A percentile compares a stretch with the other conserved stretches of the same genome.
Conservation (phyloP, 1,284 basidiomycete genomes). For the Mycena sp. region DNA sequence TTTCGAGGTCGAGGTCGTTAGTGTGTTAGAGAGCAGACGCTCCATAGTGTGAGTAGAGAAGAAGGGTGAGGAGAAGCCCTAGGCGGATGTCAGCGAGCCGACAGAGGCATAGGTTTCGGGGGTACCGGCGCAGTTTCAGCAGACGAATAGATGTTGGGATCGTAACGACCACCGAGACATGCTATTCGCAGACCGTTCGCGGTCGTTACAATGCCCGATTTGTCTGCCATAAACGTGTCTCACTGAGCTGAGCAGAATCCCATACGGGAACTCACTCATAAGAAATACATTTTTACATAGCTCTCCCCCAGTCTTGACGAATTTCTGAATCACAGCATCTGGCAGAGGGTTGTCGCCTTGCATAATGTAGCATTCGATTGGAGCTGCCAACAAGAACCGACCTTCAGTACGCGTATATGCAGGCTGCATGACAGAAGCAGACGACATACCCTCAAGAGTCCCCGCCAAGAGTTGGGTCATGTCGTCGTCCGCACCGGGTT, state of each 20-base stretch:
- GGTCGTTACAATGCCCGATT: constrained; percentile 85
- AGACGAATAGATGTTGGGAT: constrained; percentile 65
- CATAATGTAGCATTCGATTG: constrained; percentile 93
- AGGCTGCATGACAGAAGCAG: background rate
- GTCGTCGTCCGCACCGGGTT: constrained; percentile 56
- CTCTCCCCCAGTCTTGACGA: constrained; percentile 79
- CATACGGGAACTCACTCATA: constrained; percentile 67
- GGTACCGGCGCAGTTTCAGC: constrained; percentile 69
- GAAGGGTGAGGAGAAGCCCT: constrained; percentile 80
- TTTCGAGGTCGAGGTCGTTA: constrained; percentile 57
- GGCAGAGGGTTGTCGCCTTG: constrained; percentile 84
- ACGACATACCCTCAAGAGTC: constrained; percentile 64
- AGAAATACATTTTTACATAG: constrained; percentile 86
- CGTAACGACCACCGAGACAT: constrained; percentile 83
- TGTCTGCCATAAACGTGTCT: constrained; percentile 60
- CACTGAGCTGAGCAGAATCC: background rate
- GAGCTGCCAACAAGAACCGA: constrained; percentile 64
- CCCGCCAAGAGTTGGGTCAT: constrained; percentile 70
- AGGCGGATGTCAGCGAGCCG: constrained; percentile 1
- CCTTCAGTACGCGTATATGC: constrained; percentile 25
- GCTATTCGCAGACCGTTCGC: constrained; percentile 88
- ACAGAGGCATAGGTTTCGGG: constrained; percentile 19
- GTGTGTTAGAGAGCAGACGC: constrained; percentile 73
- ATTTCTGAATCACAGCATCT: constrained; percentile 74
- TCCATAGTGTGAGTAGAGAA: constrained; percentile 78